Base-by-base conservation (phyloP, 2,329 filamentous ascomycete genomes). In the Phyllosticta citriasiana region DNA sequence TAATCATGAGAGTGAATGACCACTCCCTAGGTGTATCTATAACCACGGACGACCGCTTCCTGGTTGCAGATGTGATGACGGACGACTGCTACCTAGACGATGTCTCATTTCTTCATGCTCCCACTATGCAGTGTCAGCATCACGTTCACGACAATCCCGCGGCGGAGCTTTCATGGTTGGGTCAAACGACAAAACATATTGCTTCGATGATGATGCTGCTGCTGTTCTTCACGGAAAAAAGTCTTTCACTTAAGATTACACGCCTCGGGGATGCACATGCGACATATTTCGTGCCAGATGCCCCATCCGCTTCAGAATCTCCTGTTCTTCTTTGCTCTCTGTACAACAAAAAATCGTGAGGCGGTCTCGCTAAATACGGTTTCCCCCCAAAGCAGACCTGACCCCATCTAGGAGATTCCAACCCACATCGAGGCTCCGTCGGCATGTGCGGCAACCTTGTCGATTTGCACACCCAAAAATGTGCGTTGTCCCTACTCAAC, bases 241-340 rank as follows among this genome's bases (percentile, higher is more conserved):
- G 59, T 54, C 59, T 61, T 61, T 55, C 56, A 55, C 59, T 61
- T 61, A 61, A 55, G 59, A 61, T 61, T 61, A 61, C 59, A 61
- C 59, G 59, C 59, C 59, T 16, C 40, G 16, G 57, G 51, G 50
- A 57, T 54, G 59, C 59, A 61, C 59, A 61, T 56, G 59, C 53
- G 53, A 55, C 53, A 19, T 25, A 30, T 25, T 53, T 24, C 52
- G 25, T 22, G 52, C 52, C 16, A 53, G 50, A 53, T 55, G 59
- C 59, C 59, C 50, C 55, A 30, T 27, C 22, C 52, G 22, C 52
- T 27, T 25, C 22, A 12, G 52, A 50, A 53, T 61, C 59, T 53
- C 53, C 59, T 22, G 19, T 22, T 22, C 19, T 53, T 55, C 50
- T 53, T 54, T 57, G 40, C 40, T 47, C 40, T 57, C 59, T 61